These are phyloP conservation scores for Penicillium paneum DNA, from an alignment of 2,329 filamentous ascomycete species.

Conservation along the genomic window DNA sequence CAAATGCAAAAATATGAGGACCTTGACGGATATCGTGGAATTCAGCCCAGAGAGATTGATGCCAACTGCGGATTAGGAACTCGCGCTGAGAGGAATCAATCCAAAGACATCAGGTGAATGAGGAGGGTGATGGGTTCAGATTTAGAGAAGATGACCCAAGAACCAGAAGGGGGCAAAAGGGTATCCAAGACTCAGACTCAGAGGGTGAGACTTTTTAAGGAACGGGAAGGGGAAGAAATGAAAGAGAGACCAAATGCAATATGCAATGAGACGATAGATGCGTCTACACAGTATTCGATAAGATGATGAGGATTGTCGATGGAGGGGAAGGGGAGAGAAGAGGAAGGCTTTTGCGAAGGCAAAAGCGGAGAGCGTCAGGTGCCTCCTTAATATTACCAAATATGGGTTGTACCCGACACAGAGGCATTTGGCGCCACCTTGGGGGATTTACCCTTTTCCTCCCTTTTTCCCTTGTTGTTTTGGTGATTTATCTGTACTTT, in stretches of 20 bases:
- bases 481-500: neutral
- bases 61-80: conserved; percentile 13
- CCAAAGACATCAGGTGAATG: conserved; percentile 20
- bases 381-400: conserved; percentile 28
- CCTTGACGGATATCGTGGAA: conserved; percentile 16
- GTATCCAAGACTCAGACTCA: neutral
- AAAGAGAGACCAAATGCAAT: conserved; percentile 9
- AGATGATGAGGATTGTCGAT: conserved; percentile 8
- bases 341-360: conserved; percentile 18
- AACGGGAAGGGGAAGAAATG: neutral
- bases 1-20: conserved; percentile 13
- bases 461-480: conserved; percentile 4
- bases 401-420: conserved; percentile 16
- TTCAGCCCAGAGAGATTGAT: conserved; percentile 14
- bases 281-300: conserved; percentile 2
- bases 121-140: neutral
- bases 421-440: conserved; percentile 17
- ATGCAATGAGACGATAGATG: conserved; percentile 7
- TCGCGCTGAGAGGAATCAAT: conserved; percentile 11
- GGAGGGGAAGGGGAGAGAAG: conserved; percentile 17
- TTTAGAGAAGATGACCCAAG: neutral
- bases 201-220: neutral
- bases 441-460: conserved; percentile 13
- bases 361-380: conserved; percentile 31
- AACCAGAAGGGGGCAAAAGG: conserved; percentile 11